phyloP scores from a whole-genome alignment of 1,284 basidiomycete species.

The Pterulicium gracile region DNA sequence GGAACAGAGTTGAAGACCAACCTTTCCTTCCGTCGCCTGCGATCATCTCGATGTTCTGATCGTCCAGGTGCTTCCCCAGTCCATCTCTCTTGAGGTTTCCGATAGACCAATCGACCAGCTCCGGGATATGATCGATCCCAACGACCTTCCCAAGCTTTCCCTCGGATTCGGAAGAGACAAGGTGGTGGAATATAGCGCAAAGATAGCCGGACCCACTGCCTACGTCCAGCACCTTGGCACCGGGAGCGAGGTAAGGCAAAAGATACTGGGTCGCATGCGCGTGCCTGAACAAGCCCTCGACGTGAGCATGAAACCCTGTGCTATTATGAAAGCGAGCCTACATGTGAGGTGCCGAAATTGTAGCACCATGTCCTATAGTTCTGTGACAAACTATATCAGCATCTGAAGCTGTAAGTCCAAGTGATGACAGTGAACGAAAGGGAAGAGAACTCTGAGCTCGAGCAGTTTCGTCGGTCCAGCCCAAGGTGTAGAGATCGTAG shows the following conservation, averaged over 20 bases:
- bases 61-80: constrained; percentile 38
- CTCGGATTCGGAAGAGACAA: constrained; percentile 32
- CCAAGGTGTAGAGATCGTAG: too few relatives aligned
- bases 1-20: constrained; percentile 9
- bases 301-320: neutral
- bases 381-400: constrained; percentile 23
- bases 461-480: too few relatives aligned
- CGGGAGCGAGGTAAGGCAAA: constrained; percentile 57
- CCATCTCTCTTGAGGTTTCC: constrained; percentile 67
- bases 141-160: constrained; percentile 54
- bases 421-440: too few relatives aligned
- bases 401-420: too few relatives aligned
- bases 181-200: constrained; percentile 65
- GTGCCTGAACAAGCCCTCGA: constrained; percentile 27
- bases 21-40: constrained; percentile 75
- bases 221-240: constrained; percentile 70
- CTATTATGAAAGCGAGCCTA: constrained; percentile 22
- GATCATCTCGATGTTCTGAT: constrained; percentile 50
- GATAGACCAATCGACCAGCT: constrained; percentile 63
- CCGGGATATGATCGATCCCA: constrained; percentile 87
- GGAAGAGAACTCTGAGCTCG: too few relatives aligned
- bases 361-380: constrained; percentile 70
- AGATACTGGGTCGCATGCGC: constrained; percentile 74
- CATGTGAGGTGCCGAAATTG: constrained; percentile 90
- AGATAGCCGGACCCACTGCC: constrained; percentile 77